A percentile compares a stretch with the other conserved stretches of the same genome.
Evolutionary conservation across 805 yeast species (phyloP).

Genomic region (Alloascoidea africana): DNA sequence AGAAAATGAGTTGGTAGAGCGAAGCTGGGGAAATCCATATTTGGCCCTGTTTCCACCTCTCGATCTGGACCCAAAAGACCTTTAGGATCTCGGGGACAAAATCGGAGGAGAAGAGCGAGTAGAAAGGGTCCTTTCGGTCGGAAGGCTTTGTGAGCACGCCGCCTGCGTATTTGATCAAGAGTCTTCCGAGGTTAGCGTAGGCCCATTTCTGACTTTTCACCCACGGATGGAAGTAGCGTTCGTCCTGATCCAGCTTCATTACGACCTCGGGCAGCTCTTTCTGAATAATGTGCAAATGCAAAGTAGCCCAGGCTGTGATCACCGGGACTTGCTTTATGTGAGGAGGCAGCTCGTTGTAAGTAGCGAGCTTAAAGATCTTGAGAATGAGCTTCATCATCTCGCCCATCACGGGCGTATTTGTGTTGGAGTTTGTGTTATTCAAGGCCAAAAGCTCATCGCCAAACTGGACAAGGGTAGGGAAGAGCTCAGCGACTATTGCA

Average conservation of each 20-base stretch:
- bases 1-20: constrained; percentile 48
- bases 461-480: constrained; percentile 50
- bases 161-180: constrained; percentile 60
- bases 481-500: constrained; percentile 34
- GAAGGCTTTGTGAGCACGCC: constrained; percentile 17
- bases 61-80: constrained; percentile 49
- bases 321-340: constrained; percentile 38
- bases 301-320: constrained; percentile 54
- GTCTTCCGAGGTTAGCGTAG: constrained; percentile 55
- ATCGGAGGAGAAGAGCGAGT: constrained; percentile 32
- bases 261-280: constrained; percentile 42
- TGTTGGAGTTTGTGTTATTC: constrained; percentile 22
- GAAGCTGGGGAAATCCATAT: constrained; percentile 60
- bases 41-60: constrained; percentile 50
- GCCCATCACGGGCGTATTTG: constrained; percentile 23
- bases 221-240: constrained; percentile 41
- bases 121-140: constrained; percentile 46
- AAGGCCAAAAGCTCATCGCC: constrained; percentile 38
- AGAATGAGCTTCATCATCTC: constrained; percentile 64
- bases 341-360: constrained; percentile 57
- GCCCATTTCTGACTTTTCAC: constrained; percentile 83
- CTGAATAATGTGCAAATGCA: constrained; percentile 56
- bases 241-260: constrained; percentile 33
- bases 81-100: constrained; percentile 63
- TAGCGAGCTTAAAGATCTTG: constrained; percentile 65